Base-by-base conservation (phyloP, 2,329 filamentous ascomycete genomes). In the Cryphonectria naterciae region DNA sequence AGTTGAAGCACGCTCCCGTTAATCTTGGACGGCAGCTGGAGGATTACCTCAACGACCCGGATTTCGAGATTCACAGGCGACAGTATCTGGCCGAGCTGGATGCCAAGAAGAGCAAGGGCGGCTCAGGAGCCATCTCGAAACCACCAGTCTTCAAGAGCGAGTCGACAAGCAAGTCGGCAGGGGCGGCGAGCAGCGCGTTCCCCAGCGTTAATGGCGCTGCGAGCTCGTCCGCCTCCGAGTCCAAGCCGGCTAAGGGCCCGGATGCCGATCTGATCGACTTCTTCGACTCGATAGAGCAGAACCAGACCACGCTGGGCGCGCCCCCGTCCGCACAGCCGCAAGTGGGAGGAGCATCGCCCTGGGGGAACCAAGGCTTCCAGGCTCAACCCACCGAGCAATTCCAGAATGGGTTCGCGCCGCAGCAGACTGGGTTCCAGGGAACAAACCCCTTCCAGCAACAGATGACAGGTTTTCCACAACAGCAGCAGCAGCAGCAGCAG, bases 1-100 rank as follows among this genome's bases (percentile, higher is more conserved):
- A 97, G 83, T 87, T 99, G 75, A 98, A 98, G 83, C 96, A 99
- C 79, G 96, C 96, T 7, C 97, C 96, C 1, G 95, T 97, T 1
- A 97, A 96, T 78, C 83, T 99, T 67, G 93, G 93, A 22, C 91
- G 91, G 37, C 94, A 97, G 69, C 86, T 99, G 37, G 94, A 98
- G 79, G 96, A 99, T 75, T 98, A 99, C 78, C 84, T 99, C 62
- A 91, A 95, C 74, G 96, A 99, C 77, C 91, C 94, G 3, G 96
- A 99, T 80, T 99, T 99, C 77, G 96, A 99, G 76, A 88, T 95
- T 69, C 96, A 98, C 76, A 88, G 96, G 73, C 87, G 94, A 75
- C 96, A 99, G 79, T 99, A 97, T 77, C 83, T 98, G 66, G 93
- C 93, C 1, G 93, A 97, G 78, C 92, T 95, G 78, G 92, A 95